Percentiles rank a stretch among this genome's conserved stretches.
Evolutionary conservation across 257 asterid species (phyloP).

Genomic region (Nicotiana knightiana): DNA sequence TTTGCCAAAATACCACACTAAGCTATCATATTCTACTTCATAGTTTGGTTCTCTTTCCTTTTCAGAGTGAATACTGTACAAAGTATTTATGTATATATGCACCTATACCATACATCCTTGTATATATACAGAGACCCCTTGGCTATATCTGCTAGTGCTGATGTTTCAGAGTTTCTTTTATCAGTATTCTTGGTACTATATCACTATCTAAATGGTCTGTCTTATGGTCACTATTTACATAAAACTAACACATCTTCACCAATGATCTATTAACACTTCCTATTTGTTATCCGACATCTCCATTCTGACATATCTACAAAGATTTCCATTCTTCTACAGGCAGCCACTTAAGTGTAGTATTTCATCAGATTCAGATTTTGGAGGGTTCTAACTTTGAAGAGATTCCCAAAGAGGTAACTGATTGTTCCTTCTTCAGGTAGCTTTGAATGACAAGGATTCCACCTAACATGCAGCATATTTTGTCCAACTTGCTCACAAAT

Average conservation of each 20-base stretch:
- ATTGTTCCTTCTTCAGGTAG: conserved; percentile 47
- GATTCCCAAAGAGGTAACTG: conserved; percentile 48
- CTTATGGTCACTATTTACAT: not conserved
- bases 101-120: not conserved
- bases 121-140: not conserved
- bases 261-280: not conserved
- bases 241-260: not conserved
- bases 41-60: not conserved
- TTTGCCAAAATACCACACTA: not conserved
- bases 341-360: conserved; percentile 15
- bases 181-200: not conserved
- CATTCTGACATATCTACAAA: not conserved
- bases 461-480: conserved; percentile 48
- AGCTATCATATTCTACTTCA: not conserved
- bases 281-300: not conserved
- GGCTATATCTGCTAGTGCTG: not conserved
- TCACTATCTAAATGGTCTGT: not conserved
- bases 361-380: conserved; percentile 27
- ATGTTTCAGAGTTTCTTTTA: not conserved
- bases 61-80: not conserved
- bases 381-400: conserved; percentile 39
- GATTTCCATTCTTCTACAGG: conserved; percentile 9
- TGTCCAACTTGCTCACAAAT: conserved; percentile 61
- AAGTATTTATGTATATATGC: not conserved
- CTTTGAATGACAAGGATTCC: conserved; percentile 30